Conservation (phyloP, 2,329 filamentous ascomycete species). For the Rutstroemia sp. region DNA sequence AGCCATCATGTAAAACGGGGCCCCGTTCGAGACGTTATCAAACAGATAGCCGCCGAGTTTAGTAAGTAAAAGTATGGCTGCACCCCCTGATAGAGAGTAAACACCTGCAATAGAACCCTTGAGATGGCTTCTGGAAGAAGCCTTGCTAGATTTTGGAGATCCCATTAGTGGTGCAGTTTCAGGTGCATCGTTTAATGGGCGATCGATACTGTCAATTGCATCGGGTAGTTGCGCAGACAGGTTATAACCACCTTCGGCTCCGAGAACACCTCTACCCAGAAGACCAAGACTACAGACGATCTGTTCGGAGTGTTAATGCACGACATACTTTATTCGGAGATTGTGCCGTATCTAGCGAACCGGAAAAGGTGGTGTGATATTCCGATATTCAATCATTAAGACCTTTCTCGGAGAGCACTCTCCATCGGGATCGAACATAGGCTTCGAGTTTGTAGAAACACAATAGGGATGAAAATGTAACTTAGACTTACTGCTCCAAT, state of each 20-base stretch:
- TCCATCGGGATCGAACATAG: too few relatives aligned
- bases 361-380: too few relatives aligned
- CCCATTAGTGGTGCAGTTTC: constrained; percentile 28
- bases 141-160: constrained; percentile 14
- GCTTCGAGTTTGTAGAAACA: not conserved
- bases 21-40: constrained; percentile 63
- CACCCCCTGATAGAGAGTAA: constrained; percentile 85
- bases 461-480: not conserved
- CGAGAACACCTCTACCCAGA: constrained; percentile 71
- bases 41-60: constrained; percentile 87
- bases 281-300: constrained; percentile 94
- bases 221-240: constrained; percentile 25
- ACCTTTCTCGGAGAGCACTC: too few relatives aligned
- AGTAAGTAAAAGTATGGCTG: constrained; percentile 82
- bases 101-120: constrained; percentile 94
- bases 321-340: not conserved
- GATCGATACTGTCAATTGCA: constrained; percentile 1
- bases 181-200: not conserved
- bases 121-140: constrained; percentile 37
- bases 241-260: constrained; percentile 32
- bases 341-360: too few relatives aligned
- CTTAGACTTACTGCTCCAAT: constrained; percentile 57
- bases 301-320: not conserved
- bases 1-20: constrained; percentile 94
- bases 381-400: too few relatives aligned